Base-by-base conservation (phyloP, 192 early-diverging fungal genomes). In the Coemansia sp. region DNA sequence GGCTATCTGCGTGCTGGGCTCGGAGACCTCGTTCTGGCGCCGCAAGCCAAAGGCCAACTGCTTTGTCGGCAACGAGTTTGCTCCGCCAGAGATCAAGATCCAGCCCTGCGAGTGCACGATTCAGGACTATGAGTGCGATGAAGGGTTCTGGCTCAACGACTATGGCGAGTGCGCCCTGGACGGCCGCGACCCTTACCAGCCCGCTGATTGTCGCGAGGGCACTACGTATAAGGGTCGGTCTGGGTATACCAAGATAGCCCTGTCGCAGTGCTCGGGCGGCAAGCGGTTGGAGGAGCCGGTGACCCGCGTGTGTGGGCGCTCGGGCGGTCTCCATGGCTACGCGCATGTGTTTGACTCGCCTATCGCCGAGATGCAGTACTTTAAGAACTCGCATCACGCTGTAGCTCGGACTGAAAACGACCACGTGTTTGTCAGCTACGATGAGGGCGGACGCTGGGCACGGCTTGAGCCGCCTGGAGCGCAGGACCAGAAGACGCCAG, bases 101-200 rank as follows among this genome's bases (percentile, higher is more conserved):
- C 69, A 88, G 31, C 67, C 73, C 31, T 98, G 96, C 79, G 72
- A 83, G 69, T 98, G 96, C 74, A 83, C 86, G 3, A 68, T 86
- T 4, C 77, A 73, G 21, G 96, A 98, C 79, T 98, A 81, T 71
- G 94, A 96, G 87, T 98, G 96, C 70, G 94, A 91, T 44, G 85
- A 88, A 84, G 86, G 88, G 10, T 98, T 93, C 72, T 96, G 89
- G 85, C 86, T 83, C 34, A 83, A 93, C 59, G 85, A 78, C 34
- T 73, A 88, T 16, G 89, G 89, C 42, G 66, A 86, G 45, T 95
- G 94, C 62, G 83, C 80, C 4, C 75, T 87, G 9, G 85, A 87
- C 54, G 92, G 90, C 8, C 85, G 74, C 16, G 93, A 98, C 64
- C 93, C 94, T 8, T 75, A 88, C 13, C 88, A 90, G 72, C 94